Evolutionary conservation across 2,329 filamentous ascomycete species (phyloP).

Genomic region (Plenodomus biglobosus): DNA sequence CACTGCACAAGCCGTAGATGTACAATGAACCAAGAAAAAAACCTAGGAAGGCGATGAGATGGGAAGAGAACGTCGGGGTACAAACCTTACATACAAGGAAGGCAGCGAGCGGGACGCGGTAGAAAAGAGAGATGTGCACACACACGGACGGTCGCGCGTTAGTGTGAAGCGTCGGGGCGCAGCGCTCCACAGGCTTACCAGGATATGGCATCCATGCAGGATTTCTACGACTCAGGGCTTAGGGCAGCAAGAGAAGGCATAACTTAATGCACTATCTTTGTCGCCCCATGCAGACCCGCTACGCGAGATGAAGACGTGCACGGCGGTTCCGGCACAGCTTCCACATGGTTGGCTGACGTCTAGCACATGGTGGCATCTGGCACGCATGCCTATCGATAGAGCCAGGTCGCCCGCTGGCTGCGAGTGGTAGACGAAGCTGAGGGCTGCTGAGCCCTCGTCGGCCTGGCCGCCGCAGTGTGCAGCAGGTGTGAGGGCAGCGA

Average conservation of each 20-base stretch:
- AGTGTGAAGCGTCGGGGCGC: constrained; percentile 40
- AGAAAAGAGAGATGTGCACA: constrained; percentile 49
- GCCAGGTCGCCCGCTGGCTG: background rate
- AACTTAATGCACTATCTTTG: constrained; percentile 22
- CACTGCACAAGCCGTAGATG: constrained; percentile 3
- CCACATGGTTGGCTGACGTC: constrained; percentile 16
- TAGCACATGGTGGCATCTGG: constrained; percentile 22
- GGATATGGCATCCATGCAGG: constrained; percentile 8
- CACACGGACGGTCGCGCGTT: constrained; percentile 40
- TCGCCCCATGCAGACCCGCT: constrained; percentile 35
- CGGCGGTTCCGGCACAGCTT: constrained; percentile 27
- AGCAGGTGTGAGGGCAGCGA: constrained; percentile 2
- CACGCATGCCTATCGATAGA: background rate
- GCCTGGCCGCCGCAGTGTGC: constrained; percentile 11
- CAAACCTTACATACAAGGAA: background rate
- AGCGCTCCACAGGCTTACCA: constrained; percentile 44
- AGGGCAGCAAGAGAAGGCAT: constrained; percentile 26
- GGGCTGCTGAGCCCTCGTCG: constrained; percentile 9
- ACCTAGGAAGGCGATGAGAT: constrained; percentile 32
- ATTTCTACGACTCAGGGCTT: background rate
- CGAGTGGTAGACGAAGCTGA: constrained; percentile 8
- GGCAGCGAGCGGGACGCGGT: constrained; percentile 40
- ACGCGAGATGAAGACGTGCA: constrained; percentile 43
- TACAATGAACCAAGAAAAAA: constrained; percentile 40
- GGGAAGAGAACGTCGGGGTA: constrained; percentile 34